phyloP scores from a whole-genome alignment of 768 basidiomycete genomes.

The Lepiota brunneoincarnata region DNA sequence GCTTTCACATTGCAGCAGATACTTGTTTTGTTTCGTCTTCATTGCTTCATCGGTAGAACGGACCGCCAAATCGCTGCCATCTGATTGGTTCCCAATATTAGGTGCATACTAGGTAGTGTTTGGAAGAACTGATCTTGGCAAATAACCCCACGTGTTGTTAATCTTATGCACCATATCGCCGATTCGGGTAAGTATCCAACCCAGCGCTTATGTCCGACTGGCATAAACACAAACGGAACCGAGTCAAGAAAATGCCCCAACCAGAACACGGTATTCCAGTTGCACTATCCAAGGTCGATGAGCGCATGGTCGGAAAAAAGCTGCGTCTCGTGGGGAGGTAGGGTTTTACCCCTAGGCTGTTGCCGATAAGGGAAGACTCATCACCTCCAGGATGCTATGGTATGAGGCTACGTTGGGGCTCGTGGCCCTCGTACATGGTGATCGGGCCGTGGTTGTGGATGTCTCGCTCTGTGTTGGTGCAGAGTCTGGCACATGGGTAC shows the following conservation, averaged over 20 bases:
- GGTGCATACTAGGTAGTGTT: slow-evolving; percentile 7
- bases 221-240: background rate
- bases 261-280: slow-evolving; percentile 46
- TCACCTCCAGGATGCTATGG: slow-evolving; percentile 45
- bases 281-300: slow-evolving; percentile 37
- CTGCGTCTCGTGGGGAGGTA: slow-evolving; percentile 61
- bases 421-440: slow-evolving; percentile 47
- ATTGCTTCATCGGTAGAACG: slow-evolving; percentile 1
- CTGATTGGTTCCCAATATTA: slow-evolving; percentile 10
- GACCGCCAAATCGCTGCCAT: slow-evolving; percentile 1
- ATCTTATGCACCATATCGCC: slow-evolving; percentile 5
- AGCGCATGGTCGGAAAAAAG: slow-evolving; percentile 44
- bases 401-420: slow-evolving; percentile 50
- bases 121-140: background rate
- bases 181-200: background rate
- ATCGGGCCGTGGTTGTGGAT: slow-evolving; percentile 55
- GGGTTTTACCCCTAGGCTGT: slow-evolving; percentile 16
- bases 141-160: slow-evolving; percentile 9
- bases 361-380: slow-evolving; percentile 3
- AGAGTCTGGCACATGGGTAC: slow-evolving; percentile 42
- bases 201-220: background rate
- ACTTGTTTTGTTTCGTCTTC: background rate
- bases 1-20: background rate
- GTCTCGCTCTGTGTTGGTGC: slow-evolving; percentile 48
- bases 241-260: slow-evolving; percentile 38